Percentiles rank a stretch among this genome's conserved stretches.
These are phyloP conservation scores for Stephanocyclus meneghinianus DNA, from an alignment of 352 stramenopile genomes.

Conservation along the genomic window DNA sequence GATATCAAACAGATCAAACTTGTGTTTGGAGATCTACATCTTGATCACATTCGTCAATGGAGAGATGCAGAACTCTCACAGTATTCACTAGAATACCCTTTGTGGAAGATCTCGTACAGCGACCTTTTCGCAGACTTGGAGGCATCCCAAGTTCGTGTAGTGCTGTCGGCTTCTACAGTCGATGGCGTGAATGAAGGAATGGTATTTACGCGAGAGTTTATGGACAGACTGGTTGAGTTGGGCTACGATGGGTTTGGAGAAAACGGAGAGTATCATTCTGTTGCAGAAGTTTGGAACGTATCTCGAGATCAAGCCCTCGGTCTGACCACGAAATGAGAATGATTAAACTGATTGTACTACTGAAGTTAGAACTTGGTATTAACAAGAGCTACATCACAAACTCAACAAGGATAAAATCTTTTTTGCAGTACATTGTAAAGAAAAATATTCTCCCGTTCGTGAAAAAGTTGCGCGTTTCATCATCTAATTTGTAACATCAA, in stretches of 20 bases:
- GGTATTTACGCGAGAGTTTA: conserved; percentile 65
- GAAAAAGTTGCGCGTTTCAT: too few relatives aligned
- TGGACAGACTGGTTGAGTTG: conserved; percentile 26
- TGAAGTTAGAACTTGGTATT: not conserved
- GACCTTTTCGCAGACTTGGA: conserved; percentile 84
- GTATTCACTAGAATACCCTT: conserved; percentile 82
- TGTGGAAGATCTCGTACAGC: conserved; percentile 83
- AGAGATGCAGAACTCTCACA: conserved; percentile 81
- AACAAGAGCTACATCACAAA: too few relatives aligned
- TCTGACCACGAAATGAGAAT: not conserved
- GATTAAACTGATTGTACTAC: not conserved
- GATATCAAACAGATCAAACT: conserved; percentile 63
- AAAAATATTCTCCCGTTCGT: too few relatives aligned
- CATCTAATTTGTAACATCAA: too few relatives aligned
- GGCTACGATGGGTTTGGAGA: conserved; percentile 87
- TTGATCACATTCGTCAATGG: conserved; percentile 86
- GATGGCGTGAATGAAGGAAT: conserved; percentile 50
- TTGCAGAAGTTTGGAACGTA: conserved; percentile 84
- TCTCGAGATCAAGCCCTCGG: conserved; percentile 48
- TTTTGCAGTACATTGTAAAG: too few relatives aligned
- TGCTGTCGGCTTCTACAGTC: conserved; percentile 81
- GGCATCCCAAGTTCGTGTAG: conserved; percentile 65
- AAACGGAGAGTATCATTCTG: conserved; percentile 88
- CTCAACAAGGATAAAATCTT: too few relatives aligned
- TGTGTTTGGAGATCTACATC: conserved; percentile 88